Percentiles rank a stretch among this genome's conserved stretches.
These are phyloP conservation scores for Brassica rapa DNA, from an alignment of 345 rosid genomes.

Conservation along the genomic window DNA sequence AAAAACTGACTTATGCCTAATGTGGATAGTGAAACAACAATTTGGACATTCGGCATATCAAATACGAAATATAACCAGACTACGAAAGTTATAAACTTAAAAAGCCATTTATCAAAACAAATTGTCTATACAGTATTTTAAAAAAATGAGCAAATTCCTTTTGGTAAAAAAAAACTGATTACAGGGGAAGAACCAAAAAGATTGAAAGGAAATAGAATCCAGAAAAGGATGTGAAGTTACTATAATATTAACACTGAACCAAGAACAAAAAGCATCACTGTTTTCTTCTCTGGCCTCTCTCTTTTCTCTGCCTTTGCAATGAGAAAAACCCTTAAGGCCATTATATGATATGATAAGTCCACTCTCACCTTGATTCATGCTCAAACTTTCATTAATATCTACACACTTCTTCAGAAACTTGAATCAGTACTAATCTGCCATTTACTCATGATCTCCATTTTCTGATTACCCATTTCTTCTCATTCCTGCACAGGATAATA, in stretches of 20 bases:
- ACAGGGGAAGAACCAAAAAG: not conserved
- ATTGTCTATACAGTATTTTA: constrained; percentile 2
- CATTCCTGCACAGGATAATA: constrained; percentile 47
- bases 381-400: constrained; percentile 11
- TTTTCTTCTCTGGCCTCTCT: not conserved
- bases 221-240: constrained; percentile 9
- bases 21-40: too few species aligned
- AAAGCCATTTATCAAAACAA: not conserved
- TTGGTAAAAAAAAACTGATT: not conserved
- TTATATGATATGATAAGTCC: constrained; percentile 18
- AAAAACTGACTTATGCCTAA: too few species aligned
- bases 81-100: not conserved
- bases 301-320: constrained; percentile 26
- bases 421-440: constrained; percentile 44
- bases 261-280: constrained; percentile 24
- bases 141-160: not conserved
- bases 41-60: too few species aligned
- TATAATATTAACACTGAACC: constrained; percentile 21
- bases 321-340: constrained; percentile 16
- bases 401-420: constrained; percentile 23
- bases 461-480: constrained; percentile 39
- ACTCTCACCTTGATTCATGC: constrained; percentile 31
- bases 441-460: constrained; percentile 60
- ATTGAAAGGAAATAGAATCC: constrained; percentile 16
- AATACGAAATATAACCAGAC: too few species aligned